Evolutionary conservation across 768 basidiomycete genomes (phyloP), one percentile per base, ranked within the genome.

Genomic region (Russula sp.): DNA sequence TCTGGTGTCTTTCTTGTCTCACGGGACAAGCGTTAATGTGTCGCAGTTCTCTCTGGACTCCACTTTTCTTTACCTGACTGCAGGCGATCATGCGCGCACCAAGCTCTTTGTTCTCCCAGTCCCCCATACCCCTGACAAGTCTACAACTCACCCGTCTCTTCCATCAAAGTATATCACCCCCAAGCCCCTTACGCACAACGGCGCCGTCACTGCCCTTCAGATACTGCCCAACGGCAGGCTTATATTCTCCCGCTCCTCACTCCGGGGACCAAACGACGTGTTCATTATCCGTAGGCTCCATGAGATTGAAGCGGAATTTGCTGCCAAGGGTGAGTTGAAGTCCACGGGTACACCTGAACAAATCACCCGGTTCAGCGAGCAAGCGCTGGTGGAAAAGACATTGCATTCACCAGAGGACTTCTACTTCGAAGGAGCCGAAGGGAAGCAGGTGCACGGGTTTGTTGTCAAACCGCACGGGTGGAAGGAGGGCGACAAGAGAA

Each of bases 341-440:
- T 60, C 56, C 65, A 67, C 73, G 52, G 72, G 74, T 22, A 69
- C 76, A n/a, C 71, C 82, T 2, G 72, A 77, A 18, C 83, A 82
- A 65, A 69, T 95, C 43, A 92, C 95, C 2, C 68, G 73, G 42
- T 86, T 96, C 71, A 80, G 87, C 0, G 77, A 75, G 45, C 70
- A 77, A 9, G 78, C 77, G 7, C 72, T 93, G 53, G 73, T 79
- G 53, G 79, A 75, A 8, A 91, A 88, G 72, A 59, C 73, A 25
- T 76, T 96, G 42, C 75, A 76, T 59, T 69, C 72, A 8, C 90
- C 87, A 14, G 87, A 95, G 67, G 85, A 90, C 60, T 90, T 98
- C 69, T 93, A 87, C 85, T 98, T 97, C 76, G 81, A 83, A 62
- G 96, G 96, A 10, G 90, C 90, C 3, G 74, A 86, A 66, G 81